Evolutionary conservation across 2,329 filamentous ascomycete species (phyloP), one percentile per base, ranked within the genome.

Genomic region (Zopfia rhizophila): DNA sequence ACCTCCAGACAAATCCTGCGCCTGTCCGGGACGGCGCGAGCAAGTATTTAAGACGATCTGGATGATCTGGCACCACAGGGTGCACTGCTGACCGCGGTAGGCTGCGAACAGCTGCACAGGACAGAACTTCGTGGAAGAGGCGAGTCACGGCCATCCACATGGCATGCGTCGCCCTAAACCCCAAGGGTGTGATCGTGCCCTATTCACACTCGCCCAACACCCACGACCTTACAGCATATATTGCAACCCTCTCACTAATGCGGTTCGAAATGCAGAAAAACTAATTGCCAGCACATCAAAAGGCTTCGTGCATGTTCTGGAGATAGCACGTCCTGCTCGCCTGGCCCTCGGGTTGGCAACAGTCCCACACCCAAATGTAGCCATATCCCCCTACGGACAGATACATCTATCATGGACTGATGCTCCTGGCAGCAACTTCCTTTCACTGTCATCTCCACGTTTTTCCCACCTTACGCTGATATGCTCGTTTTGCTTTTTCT

Each of bases 241-340:
- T 62, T 68, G 65, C 65, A 48, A 56, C 53, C 55, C 48, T 64
- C 65, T 66, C 48, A 66, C 68, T 66, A 70, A 70, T 66, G 59
- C 61, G 59, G 63, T 59, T 50, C 61, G 54, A 56, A 66, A 61
- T 66, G 68, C 69, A 68, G 65, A 63, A 53, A 48, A 29, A 60
- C 36, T 60, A 54, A 59, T 55, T 72, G 69, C 68, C 69, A 72
- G 57, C 69, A 70, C 69, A 72, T 72, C 69, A 69, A 59, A 58
- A 62, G 62, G 59, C 65, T 65, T 60, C 57, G 55, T 51, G 55
- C 51, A 57, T 49, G 46, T 48, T 51, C 52, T 61, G 44, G 57
- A 59, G 48, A 61, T 56, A 62, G 65, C 64, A 58, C 56, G 56
- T 53, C 48, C 58, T 63, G 51, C 57, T 56, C 54, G 53, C 56